These are phyloP conservation scores for Leptographium lundbergii DNA, from an alignment of 2,329 filamentous ascomycete species.

Conservation along the genomic window DNA sequence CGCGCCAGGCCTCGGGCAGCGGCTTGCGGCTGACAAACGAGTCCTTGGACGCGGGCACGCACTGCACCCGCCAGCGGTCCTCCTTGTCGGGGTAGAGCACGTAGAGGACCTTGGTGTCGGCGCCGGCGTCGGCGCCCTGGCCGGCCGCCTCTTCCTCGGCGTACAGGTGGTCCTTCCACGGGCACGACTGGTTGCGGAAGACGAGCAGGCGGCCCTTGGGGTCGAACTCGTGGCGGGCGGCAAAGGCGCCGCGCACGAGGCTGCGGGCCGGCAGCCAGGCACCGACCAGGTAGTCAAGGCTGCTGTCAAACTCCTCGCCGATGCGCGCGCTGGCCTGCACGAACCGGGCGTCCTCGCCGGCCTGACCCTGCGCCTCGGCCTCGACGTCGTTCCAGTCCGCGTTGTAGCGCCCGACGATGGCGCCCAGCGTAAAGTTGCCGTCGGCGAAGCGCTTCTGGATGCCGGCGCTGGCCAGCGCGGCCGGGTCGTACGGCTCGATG, in stretches of 20 bases:
- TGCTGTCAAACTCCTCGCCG: slow-evolving; percentile 75
- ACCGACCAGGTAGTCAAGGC: slow-evolving; percentile 60
- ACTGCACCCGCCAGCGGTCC: slow-evolving; percentile 86
- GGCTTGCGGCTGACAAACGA: slow-evolving; percentile 89
- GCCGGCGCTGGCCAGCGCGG: slow-evolving; percentile 50
- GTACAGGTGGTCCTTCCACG: slow-evolving; percentile 96
- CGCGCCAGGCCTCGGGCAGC: slow-evolving; percentile 83
- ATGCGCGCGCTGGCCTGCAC: slow-evolving; percentile 65
- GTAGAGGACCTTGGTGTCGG: slow-evolving; percentile 81
- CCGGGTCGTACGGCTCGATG: slow-evolving; percentile 67
- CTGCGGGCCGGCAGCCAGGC: slow-evolving; percentile 78
- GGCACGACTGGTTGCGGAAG: slow-evolving; percentile 62
- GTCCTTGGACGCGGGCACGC: slow-evolving; percentile 71
- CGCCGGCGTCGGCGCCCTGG: slow-evolving; percentile 28
- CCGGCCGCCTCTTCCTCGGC: slow-evolving; percentile 50
- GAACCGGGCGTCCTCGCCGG: slow-evolving; percentile 72
- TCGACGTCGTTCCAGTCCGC: slow-evolving; percentile 62
- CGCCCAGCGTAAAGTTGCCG: slow-evolving; percentile 71
- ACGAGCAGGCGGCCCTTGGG: slow-evolving; percentile 65
- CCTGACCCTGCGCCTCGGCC: slow-evolving; percentile 48
- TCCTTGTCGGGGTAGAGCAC: slow-evolving; percentile 65
- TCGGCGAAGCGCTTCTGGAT: slow-evolving; percentile 74
- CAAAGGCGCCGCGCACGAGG: slow-evolving; percentile 60
- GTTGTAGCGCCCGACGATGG: slow-evolving; percentile 71
- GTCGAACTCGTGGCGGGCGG: slow-evolving; percentile 45